Percentiles rank a stretch among this genome's conserved stretches.
phyloP scores from a whole-genome alignment of 1,139 yeast genomes.

The Kodamaea suecica region DNA sequence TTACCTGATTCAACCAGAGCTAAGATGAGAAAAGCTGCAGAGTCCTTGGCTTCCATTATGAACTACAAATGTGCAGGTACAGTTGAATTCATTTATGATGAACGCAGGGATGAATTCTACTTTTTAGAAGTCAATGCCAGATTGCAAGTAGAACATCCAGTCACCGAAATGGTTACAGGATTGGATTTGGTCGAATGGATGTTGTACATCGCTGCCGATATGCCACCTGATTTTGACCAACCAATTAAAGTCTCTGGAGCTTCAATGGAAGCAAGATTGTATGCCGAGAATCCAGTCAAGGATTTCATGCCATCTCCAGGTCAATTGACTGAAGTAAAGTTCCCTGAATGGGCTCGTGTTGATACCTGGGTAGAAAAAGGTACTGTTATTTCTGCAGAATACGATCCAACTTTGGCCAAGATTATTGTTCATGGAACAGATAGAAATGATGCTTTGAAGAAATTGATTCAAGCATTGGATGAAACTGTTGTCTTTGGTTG shows the following conservation, averaged over 20 bases:
- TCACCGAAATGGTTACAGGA: conserved; percentile 93
- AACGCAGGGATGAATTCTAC: conserved; percentile 80
- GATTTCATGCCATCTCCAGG: conserved; percentile 97
- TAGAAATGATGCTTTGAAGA: conserved; percentile 75
- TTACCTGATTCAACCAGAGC: conserved; percentile 75
- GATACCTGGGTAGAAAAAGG: conserved; percentile 95
- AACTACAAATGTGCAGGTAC: conserved; percentile 96
- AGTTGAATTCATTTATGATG: conserved; percentile 91
- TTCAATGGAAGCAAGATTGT: conserved; percentile 93
- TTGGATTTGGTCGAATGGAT: conserved; percentile 95
- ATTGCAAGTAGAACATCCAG: conserved; percentile 96
- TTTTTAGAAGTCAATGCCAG: conserved; percentile 96
- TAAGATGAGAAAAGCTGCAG: conserved; percentile 80
- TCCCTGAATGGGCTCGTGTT: conserved; percentile 87
- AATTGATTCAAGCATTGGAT: conserved; percentile 74
- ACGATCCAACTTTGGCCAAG: conserved; percentile 95
- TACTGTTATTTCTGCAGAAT: conserved; percentile 85
- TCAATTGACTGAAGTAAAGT: conserved; percentile 76
- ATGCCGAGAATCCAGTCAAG: conserved; percentile 95
- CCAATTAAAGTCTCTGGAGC: conserved; percentile 70
- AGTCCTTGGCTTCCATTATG: conserved; percentile 73
- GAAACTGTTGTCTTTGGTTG: conserved; percentile 89
- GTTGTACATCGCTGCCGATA: conserved; percentile 86
- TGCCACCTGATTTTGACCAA: conserved; percentile 71
- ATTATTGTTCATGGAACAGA: conserved; percentile 91